Evolutionary conservation across 805 yeast genomes (phyloP).

Genomic region (Myxozyma udenii): DNA sequence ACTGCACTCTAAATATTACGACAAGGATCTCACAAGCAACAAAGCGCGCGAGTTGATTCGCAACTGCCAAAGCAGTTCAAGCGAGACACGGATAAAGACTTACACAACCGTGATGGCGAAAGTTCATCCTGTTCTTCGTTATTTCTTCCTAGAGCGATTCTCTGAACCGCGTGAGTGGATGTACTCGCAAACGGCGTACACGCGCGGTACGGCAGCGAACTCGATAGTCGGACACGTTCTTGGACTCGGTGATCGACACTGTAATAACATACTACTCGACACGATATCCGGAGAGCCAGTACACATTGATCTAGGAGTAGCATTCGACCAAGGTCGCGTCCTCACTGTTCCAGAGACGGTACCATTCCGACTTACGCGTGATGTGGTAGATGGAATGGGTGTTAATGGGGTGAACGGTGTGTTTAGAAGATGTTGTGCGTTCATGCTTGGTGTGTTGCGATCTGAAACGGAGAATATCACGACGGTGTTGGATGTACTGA

Average conservation of each 20-base stretch:
- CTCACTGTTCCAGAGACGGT: conserved; percentile 88
- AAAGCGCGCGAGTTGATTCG: conserved; percentile 67
- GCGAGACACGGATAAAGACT: conserved; percentile 41
- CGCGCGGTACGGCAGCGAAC: conserved; percentile 75
- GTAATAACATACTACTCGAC: conserved; percentile 86
- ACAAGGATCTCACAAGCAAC: conserved; percentile 49
- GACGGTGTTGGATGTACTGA: conserved; percentile 77
- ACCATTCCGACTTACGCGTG: conserved; percentile 88
- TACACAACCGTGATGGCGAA: conserved; percentile 46
- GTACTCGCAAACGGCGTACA: conserved; percentile 57
- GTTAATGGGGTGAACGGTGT: conserved; percentile 77
- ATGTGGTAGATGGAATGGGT: conserved; percentile 91
- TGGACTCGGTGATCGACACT: conserved; percentile 94
- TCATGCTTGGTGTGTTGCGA: conserved; percentile 65
- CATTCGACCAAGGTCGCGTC: conserved; percentile 88
- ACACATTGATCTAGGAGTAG: conserved; percentile 94
- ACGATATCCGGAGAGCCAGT: conserved; percentile 82
- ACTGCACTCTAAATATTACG: conserved; percentile 49
- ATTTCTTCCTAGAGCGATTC: conserved; percentile 68
- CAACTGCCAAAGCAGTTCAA: conserved; percentile 49
- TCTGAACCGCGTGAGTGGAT: conserved; percentile 73
- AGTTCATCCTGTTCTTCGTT: conserved; percentile 64
- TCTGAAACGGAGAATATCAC: conserved; percentile 64
- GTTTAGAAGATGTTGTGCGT: conserved; percentile 69
- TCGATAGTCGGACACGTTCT: conserved; percentile 84